Evolutionary conservation across 257 asterid species (phyloP), one percentile per base, ranked within the genome.

Genomic region (Leonotis leonurus): DNA sequence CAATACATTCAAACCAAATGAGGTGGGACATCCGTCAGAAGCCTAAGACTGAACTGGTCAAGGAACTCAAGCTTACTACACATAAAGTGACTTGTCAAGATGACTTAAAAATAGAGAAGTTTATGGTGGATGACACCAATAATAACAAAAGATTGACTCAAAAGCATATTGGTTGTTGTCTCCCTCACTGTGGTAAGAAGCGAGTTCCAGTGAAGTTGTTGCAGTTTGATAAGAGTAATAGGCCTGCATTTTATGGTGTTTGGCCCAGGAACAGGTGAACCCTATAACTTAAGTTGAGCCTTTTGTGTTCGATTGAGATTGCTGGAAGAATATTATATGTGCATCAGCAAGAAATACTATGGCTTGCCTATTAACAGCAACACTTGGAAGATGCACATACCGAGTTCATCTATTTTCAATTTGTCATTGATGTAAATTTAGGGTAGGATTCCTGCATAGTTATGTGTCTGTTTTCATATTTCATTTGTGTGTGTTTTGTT

Each of bases 161-260:
- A 56, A 64, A 43, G 16, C 69, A 62, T 45, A 64, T 32, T 5
- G 70, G 54, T 43, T 57, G n/a, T 30, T 41, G 55, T 62, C 54
- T 67, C 9, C 59, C n/a, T 62, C 70, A 75, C 32, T 48, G 61
- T 68, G 32, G 54, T 65, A 77, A 25, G 73, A 82, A 68, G 46
- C 57, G 46, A 50, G 24, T 54, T 52, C 77, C 35, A 17, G 70
- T 62, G 55, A 87, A 65, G 81, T 74, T 93, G 58, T 73, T 93
- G 81, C 99, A 93, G 80, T 93, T 93, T 72, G 97, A 93, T 64
- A 87, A 85, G 77, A 79, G 92, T 71, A 52, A 87, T 7, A 83
- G 97, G 79, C 99, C 99, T 79, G 89, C 99, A 27, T 93, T 89
- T 80, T 93, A 87, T 69, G 99, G 99, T 70, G 71, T 83, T 73